Evolutionary conservation across 2,329 filamentous ascomycete genomes (phyloP), one percentile per base, ranked within the genome.

Genomic region (Aspergillus japonicus): DNA sequence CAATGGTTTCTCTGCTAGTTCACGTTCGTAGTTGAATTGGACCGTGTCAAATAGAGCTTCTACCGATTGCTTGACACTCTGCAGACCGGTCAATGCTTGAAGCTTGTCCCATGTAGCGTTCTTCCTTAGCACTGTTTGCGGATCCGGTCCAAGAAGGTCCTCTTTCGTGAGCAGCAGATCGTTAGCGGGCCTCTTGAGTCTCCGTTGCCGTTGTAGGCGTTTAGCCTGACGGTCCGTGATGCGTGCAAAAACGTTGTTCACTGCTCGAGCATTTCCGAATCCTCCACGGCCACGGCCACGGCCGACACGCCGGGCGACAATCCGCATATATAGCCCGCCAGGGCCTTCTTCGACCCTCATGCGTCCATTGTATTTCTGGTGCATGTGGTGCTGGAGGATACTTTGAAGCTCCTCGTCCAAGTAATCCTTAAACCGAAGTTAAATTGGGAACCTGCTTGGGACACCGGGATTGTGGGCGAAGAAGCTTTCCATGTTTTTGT

Each of bases 381-480:
- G 63, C 6, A 92, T 80, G 47, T 82, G 79, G 1, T 80, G 73
- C 11, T 78, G 73, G 0, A 92, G 71, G 12, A 94, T 92, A 0
- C 70, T 68, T 2, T 85, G 77, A 0, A 94, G 77, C 64, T 93
- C 89, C 0, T 76, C 66, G 50, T 93, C 87, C 0, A 78, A 77
- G 62, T 91, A 93, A 70, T 94, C 90, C 0, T 82, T 76, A 58
- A 93, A 94, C 48, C 84, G 81, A 66, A 93, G 79, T 35, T 81
- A 75, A 10, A 85, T 77, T 0, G 89, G 89, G 42, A 94, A 87
- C 0, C 90, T 85, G 63, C 88, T 90, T 0, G 83, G 79, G 2
- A 93, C 77, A 0, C 90, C 89, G 0, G 86, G 86, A 50, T 93
- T 93, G 61, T 92, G 89, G 0, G 84, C 80, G 51, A 91, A 92